These are phyloP conservation scores for Marchantia polymorpha DNA, from an alignment of 225 moss, liverwort and hornwort species.

Conservation along the genomic window DNA sequence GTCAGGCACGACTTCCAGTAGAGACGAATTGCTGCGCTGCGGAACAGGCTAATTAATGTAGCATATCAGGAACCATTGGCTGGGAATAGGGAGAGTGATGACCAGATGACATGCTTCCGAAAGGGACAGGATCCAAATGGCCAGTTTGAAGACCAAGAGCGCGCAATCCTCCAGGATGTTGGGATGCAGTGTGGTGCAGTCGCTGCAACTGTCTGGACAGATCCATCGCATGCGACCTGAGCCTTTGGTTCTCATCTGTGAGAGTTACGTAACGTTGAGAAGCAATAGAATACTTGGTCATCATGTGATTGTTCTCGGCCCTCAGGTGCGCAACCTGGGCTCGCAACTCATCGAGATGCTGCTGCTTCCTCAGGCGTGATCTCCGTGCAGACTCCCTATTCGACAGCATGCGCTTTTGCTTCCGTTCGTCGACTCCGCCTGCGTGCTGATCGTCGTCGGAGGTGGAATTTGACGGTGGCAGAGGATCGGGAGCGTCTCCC, in stretches of 20 bases:
- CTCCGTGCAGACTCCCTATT: constrained; percentile 94
- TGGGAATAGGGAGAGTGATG: constrained; percentile 24
- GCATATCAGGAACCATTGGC: constrained; percentile 21
- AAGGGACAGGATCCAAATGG: constrained; percentile 50
- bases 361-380: constrained; percentile 91
- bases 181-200: constrained; percentile 60
- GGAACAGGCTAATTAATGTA: not conserved
- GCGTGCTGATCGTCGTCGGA: constrained; percentile 77
- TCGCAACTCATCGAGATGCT: constrained; percentile 86
- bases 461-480: constrained; percentile 72
- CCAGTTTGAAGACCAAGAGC: constrained; percentile 49
- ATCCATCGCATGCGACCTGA: constrained; percentile 63
- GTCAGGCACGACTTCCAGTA: not conserved
- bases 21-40: not conserved
- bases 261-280: constrained; percentile 71
- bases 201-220: constrained; percentile 67
- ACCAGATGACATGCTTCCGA: constrained; percentile 57
- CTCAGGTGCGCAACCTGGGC: constrained; percentile 78
- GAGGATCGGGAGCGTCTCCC: constrained; percentile 45
- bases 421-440: constrained; percentile 72
- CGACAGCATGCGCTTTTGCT: constrained; percentile 95
- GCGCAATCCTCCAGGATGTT: constrained; percentile 53
- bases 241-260: constrained; percentile 67
- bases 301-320: constrained; percentile 78
- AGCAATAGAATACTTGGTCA: constrained; percentile 64